Evolutionary conservation across 352 stramenopile genomes (phyloP).

Genomic region (Phytophthora multivora): DNA sequence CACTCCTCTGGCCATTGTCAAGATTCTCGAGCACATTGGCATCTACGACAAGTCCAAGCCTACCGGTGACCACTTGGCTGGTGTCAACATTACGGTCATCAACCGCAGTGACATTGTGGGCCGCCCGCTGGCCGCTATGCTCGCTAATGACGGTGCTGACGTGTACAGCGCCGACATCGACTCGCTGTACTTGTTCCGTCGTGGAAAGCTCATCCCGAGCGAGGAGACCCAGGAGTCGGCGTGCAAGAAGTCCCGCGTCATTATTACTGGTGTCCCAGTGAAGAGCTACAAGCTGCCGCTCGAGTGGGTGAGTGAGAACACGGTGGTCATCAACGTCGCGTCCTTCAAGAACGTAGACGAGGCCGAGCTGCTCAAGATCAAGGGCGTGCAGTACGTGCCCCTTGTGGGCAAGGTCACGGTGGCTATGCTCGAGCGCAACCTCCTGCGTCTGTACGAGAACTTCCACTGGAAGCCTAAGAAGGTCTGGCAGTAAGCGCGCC

Average conservation of each 20-base stretch:
- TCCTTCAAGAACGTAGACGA: slow-evolving; percentile 97
- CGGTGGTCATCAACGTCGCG: slow-evolving; percentile 96
- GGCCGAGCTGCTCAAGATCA: slow-evolving; percentile 87
- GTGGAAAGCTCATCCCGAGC: slow-evolving; percentile 88
- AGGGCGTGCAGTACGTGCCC: slow-evolving; percentile 94
- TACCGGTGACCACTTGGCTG: slow-evolving; percentile 67
- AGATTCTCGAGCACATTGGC: slow-evolving; percentile 93
- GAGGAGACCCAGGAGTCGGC: slow-evolving; percentile 88
- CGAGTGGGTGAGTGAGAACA: slow-evolving; percentile 90
- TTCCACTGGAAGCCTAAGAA: slow-evolving; percentile 93
- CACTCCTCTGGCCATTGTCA: slow-evolving; percentile 95
- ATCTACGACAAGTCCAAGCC: slow-evolving; percentile 83
- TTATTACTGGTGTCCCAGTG: slow-evolving; percentile 95
- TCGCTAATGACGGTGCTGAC: slow-evolving; percentile 94
- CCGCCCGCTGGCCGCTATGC: slow-evolving; percentile 93
- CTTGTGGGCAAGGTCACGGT: slow-evolving; percentile 98
- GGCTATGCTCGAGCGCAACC: slow-evolving; percentile 95
- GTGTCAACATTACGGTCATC: slow-evolving; percentile 94
- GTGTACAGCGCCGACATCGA: slow-evolving; percentile 97
- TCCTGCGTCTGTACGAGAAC: slow-evolving; percentile 96
- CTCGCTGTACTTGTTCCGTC: slow-evolving; percentile 95
- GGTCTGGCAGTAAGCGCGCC: slow-evolving; percentile 69
- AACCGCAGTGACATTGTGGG: slow-evolving; percentile 98
- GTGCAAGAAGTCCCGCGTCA: slow-evolving; percentile 89
- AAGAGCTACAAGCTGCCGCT: slow-evolving; percentile 94